Evolutionary conservation across 2,329 filamentous ascomycete species (phyloP).

Genomic region (Chaetomium olivaceum): DNA sequence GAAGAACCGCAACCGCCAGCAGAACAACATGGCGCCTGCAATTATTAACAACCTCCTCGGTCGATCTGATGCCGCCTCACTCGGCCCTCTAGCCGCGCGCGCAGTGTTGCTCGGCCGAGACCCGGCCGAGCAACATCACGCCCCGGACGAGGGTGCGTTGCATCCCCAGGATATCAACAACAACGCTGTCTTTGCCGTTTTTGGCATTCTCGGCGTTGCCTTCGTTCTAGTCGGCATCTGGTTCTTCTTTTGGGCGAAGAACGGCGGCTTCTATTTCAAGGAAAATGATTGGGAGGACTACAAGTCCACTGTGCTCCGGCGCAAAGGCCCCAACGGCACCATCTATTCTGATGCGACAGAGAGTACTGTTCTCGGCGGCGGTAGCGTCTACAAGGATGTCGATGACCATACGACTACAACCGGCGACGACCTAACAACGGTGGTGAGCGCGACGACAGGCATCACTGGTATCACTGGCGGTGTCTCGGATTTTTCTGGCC

Average conservation of each 20-base stretch:
- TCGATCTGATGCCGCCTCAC: conserved; percentile 35
- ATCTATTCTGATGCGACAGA: conserved; percentile 80
- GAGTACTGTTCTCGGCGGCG: conserved; percentile 82
- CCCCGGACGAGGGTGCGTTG: conserved; percentile 53
- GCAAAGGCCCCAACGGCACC: conserved; percentile 85
- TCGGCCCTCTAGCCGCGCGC: conserved; percentile 48
- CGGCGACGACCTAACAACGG: conserved; percentile 43
- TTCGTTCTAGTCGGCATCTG: conserved; percentile 79
- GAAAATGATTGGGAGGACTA: conserved; percentile 96
- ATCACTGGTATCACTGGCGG: conserved; percentile 60
- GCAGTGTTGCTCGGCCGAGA: conserved; percentile 48
- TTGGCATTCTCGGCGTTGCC: conserved; percentile 76
- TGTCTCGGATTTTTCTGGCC: conserved; percentile 55
- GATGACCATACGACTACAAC: conserved; percentile 48
- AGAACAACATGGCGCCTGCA: conserved; percentile 44
- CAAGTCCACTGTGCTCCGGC: conserved; percentile 88
- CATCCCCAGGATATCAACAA: conserved; percentile 61
- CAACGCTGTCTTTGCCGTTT: conserved; percentile 77
- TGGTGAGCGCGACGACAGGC: conserved; percentile 47
- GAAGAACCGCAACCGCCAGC: conserved; percentile 1
- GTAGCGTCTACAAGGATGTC: conserved; percentile 77
- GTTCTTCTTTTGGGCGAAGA: conserved; percentile 99
- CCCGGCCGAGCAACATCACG: conserved; percentile 36
- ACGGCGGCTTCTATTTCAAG: conserved; percentile 87
- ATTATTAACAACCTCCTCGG: conserved; percentile 38